A percentile compares a stretch with the other conserved stretches of the same genome.
phyloP scores from a whole-genome alignment of 176 grass and related monocot species.

The Phragmites australis region DNA sequence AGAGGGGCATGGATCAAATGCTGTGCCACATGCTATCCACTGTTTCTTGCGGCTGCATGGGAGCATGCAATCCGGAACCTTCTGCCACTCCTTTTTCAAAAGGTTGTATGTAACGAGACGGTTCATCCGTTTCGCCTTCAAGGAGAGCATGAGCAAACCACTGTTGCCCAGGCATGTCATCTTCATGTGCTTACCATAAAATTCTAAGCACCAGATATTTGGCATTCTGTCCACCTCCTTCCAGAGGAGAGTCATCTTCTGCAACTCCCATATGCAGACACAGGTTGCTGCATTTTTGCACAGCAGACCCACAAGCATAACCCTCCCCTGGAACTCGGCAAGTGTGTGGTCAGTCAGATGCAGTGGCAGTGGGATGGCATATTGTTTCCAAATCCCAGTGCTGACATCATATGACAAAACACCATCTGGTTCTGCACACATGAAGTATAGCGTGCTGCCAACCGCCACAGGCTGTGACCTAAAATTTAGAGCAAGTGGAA shows the following conservation, averaged over 20 bases:
- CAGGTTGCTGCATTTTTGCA: conserved; percentile 94
- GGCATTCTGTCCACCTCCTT: conserved; percentile 99
- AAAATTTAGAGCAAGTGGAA: conserved; percentile 87
- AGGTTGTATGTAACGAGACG: conserved; percentile 79
- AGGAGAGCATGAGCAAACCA: conserved; percentile 94
- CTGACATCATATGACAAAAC: conserved; percentile 86
- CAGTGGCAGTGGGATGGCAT: conserved; percentile 75
- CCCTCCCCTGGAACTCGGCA: conserved; percentile 74
- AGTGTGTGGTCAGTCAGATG: conserved; percentile 81
- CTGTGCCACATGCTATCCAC: conserved; percentile 87
- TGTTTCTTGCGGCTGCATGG: conserved; percentile 65
- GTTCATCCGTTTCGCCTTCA: conserved; percentile 82
- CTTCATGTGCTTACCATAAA: conserved; percentile 95
- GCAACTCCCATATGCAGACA: conserved; percentile 96
- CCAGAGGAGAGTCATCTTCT: conserved; percentile 99
- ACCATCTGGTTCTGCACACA: conserved; percentile 90
- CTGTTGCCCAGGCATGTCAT: conserved; percentile 98
- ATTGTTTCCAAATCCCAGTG: conserved; percentile 81
- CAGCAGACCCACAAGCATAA: conserved; percentile 91
- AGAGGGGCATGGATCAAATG: conserved; percentile 71
- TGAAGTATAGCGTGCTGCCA: conserved; percentile 86
- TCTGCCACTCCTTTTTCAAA: conserved; percentile 81
- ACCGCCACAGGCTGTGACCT: conserved; percentile 83
- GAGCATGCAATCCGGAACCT: conserved; percentile 74
- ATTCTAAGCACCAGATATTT: conserved; percentile 99